Evolutionary conservation across 306 rosid genomes (phyloP).

Genomic region (Castanea sativa): DNA sequence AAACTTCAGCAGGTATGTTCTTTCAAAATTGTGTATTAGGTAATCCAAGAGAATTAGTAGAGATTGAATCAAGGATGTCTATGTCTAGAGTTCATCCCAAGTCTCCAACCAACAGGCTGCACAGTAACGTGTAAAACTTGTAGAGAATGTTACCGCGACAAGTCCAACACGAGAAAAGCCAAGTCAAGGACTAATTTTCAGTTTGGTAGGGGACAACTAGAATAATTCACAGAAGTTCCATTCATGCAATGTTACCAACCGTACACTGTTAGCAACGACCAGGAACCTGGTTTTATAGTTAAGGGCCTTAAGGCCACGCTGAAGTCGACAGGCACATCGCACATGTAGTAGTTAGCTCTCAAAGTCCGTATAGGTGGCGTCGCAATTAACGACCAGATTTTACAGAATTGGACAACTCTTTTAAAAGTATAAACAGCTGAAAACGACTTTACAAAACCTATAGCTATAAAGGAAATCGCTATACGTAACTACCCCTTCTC

Average conservation of each 20-base stretch:
- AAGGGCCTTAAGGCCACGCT: neutral
- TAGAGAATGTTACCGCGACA: no score
- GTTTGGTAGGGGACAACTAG: neutral
- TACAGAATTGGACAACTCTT: no score
- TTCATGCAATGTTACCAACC: neutral
- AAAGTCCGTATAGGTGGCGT: neutral
- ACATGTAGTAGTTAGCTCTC: neutral
- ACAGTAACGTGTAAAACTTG: neutral
- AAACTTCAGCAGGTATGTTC: accelerated
- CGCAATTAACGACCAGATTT: neutral
- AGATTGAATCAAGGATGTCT: no score
- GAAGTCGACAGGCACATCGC: neutral
- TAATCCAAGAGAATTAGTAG: no score
- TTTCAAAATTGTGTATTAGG: no score
- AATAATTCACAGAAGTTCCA: neutral
- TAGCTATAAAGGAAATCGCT: neutral
- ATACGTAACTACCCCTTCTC: neutral
- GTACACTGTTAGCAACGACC: neutral
- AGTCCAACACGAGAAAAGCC: neutral
- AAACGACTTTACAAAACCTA: neutral
- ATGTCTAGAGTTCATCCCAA: no score
- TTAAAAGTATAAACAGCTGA: neutral
- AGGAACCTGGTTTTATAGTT: neutral
- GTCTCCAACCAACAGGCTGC: neutral
- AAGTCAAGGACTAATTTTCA: neutral